These are phyloP conservation scores for Mycena crocata DNA, from an alignment of 768 basidiomycete genomes.

Conservation along the genomic window DNA sequence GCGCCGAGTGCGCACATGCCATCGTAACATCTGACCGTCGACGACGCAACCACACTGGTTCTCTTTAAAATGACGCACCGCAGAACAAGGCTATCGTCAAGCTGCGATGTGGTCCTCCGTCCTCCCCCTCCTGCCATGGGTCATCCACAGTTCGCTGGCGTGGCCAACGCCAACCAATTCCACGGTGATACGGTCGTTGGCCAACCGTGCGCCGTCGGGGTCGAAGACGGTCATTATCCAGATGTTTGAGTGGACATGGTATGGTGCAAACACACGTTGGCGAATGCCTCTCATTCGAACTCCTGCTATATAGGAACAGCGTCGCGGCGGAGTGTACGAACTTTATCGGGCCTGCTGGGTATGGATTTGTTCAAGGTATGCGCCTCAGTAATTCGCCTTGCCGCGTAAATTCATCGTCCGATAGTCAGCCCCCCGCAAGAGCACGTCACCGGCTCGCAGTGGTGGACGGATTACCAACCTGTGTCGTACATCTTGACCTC, in stretches of 20 bases:
- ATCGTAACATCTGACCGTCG: too few relatives aligned
- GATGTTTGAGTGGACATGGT: constrained; percentile 77
- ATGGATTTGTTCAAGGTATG: constrained; percentile 80
- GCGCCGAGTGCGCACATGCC: too few relatives aligned
- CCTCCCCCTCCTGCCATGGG: constrained; percentile 17
- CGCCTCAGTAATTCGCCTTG: constrained; percentile 19
- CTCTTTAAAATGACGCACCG: background rate
- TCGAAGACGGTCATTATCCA: constrained; percentile 68
- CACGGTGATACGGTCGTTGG: too few relatives aligned
- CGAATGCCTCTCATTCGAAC: background rate
- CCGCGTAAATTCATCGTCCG: background rate
- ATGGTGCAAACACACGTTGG: background rate
- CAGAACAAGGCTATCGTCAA: background rate
- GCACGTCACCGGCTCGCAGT: constrained; percentile 67
- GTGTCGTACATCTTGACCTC: constrained; percentile 75
- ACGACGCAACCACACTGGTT: too few relatives aligned
- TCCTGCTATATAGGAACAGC: constrained; percentile 47
- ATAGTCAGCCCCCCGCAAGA: constrained; percentile 66
- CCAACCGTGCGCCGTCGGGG: constrained; percentile 34
- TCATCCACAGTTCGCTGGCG: background rate
- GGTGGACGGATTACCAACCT: constrained; percentile 84
- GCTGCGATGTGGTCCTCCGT: constrained; percentile 9
- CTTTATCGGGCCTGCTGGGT: constrained; percentile 77
- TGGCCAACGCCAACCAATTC: constrained; percentile 14
- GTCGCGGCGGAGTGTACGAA: constrained; percentile 72